A percentile compares a stretch with the other conserved stretches of the same genome.
phyloP scores from a whole-genome alignment of 495 filamentous ascomycete species.

The Penicillium steckii region DNA sequence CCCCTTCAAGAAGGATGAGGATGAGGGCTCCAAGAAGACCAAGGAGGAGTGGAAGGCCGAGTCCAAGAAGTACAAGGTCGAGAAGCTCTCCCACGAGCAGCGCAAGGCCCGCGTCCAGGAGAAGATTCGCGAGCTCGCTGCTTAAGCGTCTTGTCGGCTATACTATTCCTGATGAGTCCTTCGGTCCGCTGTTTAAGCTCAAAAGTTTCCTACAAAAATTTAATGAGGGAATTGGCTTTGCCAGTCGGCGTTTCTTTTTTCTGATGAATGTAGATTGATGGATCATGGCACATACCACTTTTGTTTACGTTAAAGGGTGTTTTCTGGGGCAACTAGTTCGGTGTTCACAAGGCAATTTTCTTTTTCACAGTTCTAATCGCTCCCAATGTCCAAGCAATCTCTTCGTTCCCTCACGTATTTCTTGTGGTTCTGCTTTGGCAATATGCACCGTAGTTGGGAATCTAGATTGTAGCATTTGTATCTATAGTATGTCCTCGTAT shows the following conservation, averaged over 20 bases:
- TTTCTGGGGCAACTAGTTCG: constrained; percentile 32
- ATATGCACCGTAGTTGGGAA: constrained; percentile 17
- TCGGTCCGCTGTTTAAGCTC: constrained; percentile 18
- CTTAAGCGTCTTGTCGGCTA: constrained; percentile 32
- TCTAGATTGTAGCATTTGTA: neutral
- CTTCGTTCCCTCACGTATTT: constrained; percentile 29
- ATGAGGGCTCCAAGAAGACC: constrained; percentile 77
- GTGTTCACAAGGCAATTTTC: constrained; percentile 34
- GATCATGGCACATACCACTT: constrained; percentile 33
- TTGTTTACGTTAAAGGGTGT: constrained; percentile 21
- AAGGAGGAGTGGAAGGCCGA: constrained; percentile 98
- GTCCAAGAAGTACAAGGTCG: constrained; percentile 79
- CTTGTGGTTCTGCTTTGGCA: constrained; percentile 7
- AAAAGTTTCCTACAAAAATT: constrained; percentile 23
- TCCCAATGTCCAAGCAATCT: constrained; percentile 34
- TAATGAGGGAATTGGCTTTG: constrained; percentile 27
- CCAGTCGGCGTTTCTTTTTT: constrained; percentile 28
- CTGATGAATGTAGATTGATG: constrained; percentile 29
- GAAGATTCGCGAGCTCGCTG: constrained; percentile 70
- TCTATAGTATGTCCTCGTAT: neutral
- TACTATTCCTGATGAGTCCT: constrained; percentile 17
- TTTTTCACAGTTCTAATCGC: constrained; percentile 32
- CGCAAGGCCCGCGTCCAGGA: constrained; percentile 76
- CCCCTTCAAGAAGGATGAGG: constrained; percentile 91
- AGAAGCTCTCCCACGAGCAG: constrained; percentile 78